Evolutionary conservation across 257 asterid genomes (phyloP).

Genomic region (Nicotiana otophora): DNA sequence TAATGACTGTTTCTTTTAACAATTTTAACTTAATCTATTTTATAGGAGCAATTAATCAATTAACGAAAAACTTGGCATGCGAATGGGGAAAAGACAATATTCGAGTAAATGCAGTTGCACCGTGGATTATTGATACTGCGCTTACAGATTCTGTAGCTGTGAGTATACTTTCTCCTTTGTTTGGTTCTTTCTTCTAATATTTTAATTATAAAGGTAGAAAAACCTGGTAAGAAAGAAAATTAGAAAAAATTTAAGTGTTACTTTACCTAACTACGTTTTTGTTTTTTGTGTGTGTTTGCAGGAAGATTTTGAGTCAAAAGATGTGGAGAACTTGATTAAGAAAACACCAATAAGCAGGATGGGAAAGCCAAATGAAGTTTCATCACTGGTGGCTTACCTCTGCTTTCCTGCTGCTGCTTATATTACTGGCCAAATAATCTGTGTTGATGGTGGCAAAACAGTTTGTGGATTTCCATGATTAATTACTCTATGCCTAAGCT

Average conservation of each 20-base stretch:
- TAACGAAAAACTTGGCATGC: background rate
- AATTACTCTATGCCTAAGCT: background rate
- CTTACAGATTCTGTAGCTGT: background rate
- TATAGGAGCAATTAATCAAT: constrained; percentile 1
- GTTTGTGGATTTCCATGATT: background rate
- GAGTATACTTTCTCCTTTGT: background rate
- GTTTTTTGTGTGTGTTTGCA: background rate
- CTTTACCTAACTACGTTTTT: background rate
- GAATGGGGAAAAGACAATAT: constrained; percentile 4
- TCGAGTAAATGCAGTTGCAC: constrained; percentile 6
- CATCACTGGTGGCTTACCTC: background rate
- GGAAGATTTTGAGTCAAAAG: constrained; percentile 1
- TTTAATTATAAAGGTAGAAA: too few relatives aligned
- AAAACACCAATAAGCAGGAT: constrained; percentile 5
- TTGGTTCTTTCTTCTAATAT: too few relatives aligned
- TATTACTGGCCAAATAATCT: background rate
- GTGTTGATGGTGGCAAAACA: constrained; percentile 7
- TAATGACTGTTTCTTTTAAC: background rate
- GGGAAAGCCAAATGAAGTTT: constrained; percentile 7
- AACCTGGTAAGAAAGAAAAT: too few relatives aligned
- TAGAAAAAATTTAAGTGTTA: background rate
- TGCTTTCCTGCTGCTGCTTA: background rate
- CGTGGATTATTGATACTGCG: constrained; percentile 5
- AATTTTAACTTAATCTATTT: background rate
- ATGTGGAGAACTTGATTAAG: constrained; percentile 1